Percentiles rank a stretch among this genome's conserved stretches.
These are phyloP conservation scores for Pythium aquatile DNA, from an alignment of 352 stramenopile genomes.

Conservation along the genomic window DNA sequence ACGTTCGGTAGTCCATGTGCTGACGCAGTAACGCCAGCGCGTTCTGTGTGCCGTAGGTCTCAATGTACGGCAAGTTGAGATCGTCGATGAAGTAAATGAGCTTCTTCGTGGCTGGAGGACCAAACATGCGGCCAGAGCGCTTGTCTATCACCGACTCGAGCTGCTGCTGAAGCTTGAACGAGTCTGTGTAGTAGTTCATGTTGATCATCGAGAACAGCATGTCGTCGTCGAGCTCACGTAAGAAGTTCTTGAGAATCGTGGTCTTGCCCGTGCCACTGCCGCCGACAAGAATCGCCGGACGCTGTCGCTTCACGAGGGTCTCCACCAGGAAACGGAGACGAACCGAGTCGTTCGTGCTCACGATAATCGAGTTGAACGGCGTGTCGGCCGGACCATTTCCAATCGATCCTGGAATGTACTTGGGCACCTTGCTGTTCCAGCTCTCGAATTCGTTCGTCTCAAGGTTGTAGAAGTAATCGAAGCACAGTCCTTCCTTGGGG, in stretches of 20 bases:
- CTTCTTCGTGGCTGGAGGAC: slow-evolving; percentile 93
- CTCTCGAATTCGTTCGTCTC: slow-evolving; percentile 91
- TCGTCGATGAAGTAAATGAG: slow-evolving; percentile 98
- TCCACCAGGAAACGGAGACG: slow-evolving; percentile 94
- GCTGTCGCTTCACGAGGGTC: slow-evolving; percentile 91
- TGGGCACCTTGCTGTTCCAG: slow-evolving; percentile 93
- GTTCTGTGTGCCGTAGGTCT: slow-evolving; percentile 97
- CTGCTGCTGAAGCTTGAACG: slow-evolving; percentile 93
- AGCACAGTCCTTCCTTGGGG: slow-evolving; percentile 94
- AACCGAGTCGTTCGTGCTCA: slow-evolving; percentile 95
- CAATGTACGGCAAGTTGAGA: slow-evolving; percentile 96
- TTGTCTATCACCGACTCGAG: slow-evolving; percentile 97
- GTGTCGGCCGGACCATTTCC: slow-evolving; percentile 92
- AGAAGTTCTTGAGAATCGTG: slow-evolving; percentile 96
- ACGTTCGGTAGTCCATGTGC: slow-evolving; percentile 95
- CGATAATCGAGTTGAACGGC: slow-evolving; percentile 96
- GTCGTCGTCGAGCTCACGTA: slow-evolving; percentile 88
- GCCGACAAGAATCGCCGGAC: slow-evolving; percentile 94
- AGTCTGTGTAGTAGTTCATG: slow-evolving; percentile 98
- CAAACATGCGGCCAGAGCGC: slow-evolving; percentile 93
- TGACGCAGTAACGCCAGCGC: slow-evolving; percentile 93
- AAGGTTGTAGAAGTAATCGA: slow-evolving; percentile 97
- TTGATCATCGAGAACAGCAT: slow-evolving; percentile 97
- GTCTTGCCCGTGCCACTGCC: slow-evolving; percentile 97
- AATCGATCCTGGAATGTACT: slow-evolving; percentile 90